Base-by-base conservation (phyloP, 768 basidiomycete species). In the Podaxis sp. region DNA sequence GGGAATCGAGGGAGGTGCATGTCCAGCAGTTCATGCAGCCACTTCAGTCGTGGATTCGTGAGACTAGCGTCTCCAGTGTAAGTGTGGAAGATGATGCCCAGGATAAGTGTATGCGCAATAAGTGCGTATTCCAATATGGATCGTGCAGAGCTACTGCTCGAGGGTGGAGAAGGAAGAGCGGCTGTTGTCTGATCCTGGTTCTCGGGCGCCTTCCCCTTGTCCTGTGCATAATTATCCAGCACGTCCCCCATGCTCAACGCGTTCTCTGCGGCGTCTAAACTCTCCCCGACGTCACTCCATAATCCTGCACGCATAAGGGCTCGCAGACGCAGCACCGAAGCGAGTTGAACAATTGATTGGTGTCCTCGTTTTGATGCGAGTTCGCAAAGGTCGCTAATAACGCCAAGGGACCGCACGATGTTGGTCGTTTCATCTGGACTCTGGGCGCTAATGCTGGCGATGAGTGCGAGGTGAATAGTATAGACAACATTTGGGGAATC, bases 1-100 rank as follows among this genome's bases (percentile, higher is more conserved):
- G 59, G 59, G n/a, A 61, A 64, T 62, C 5, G 65, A 44, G 62
- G 75, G 70, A 57, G 74, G 70, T 28, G 67, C 69, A 67, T 61
- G 66, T 92, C 91, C 54, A 92, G 77, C 27, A 90, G 70, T n/a
- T 79, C 76, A 68, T 93, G 90, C 1, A 93, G 70, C 48, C 77
- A 76, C 38, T 79, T 75, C 36, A 91, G 72, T 18, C 89, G 74
- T 6, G 74, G 69, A n/a, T 81, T 75, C 0, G 83, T 78, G 13
- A 76, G 73, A 16, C 74, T 67, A 4, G 81, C 74, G 55, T 77
- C 74, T 5, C 88, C 88, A 0, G 72, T 71, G 63, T 89, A 85
- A 0, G 88, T 88, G 65, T 84, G 77, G 66, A 81, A 89, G 21
- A 86, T 69, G 7, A 89, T 76, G 3, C 83, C 79, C 21, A 90